These are phyloP conservation scores for Cladobotryum protrusum DNA, from an alignment of 2,329 filamentous ascomycete species.

Conservation along the genomic window DNA sequence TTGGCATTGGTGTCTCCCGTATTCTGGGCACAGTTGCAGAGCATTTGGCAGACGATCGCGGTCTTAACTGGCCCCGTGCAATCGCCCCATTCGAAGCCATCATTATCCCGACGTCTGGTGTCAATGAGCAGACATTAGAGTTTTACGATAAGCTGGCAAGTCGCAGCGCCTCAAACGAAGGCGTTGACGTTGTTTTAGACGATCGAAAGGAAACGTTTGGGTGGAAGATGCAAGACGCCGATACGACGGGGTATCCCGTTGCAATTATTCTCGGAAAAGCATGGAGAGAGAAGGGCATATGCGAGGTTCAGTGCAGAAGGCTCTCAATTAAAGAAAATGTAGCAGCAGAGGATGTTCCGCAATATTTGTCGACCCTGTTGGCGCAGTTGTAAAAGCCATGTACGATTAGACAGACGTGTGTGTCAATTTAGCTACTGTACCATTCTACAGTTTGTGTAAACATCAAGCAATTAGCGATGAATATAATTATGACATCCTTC, in stretches of 20 bases:
- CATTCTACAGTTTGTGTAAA: neutral
- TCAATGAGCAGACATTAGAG: slow-evolving; percentile 42
- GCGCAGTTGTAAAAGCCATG: slow-evolving; percentile 37
- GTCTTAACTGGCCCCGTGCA: slow-evolving; percentile 78
- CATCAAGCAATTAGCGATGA: neutral
- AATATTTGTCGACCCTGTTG: slow-evolving; percentile 41
- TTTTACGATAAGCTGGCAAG: slow-evolving; percentile 58
- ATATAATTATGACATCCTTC: neutral
- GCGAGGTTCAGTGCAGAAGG: slow-evolving; percentile 74
- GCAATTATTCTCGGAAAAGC: slow-evolving; percentile 69
- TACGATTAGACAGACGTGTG: too few species aligned
- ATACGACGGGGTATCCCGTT: slow-evolving; percentile 81
- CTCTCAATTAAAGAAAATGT: slow-evolving; percentile 58
- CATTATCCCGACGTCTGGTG: slow-evolving; percentile 50
- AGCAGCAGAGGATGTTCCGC: slow-evolving; percentile 34
- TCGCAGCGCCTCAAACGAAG: slow-evolving; percentile 8
- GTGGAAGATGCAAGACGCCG: slow-evolving; percentile 88
- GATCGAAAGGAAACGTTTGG: slow-evolving; percentile 62
- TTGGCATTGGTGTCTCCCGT: slow-evolving; percentile 88
- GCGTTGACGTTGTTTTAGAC: slow-evolving; percentile 64
- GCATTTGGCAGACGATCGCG: slow-evolving; percentile 61
- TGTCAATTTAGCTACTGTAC: too few species aligned
- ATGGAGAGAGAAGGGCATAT: slow-evolving; percentile 53
- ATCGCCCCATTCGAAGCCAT: slow-evolving; percentile 81
- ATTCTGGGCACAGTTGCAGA: slow-evolving; percentile 84